Conservation (phyloP, 2,329 filamentous ascomycete genomes). For the Cryphonectria parasitica region DNA sequence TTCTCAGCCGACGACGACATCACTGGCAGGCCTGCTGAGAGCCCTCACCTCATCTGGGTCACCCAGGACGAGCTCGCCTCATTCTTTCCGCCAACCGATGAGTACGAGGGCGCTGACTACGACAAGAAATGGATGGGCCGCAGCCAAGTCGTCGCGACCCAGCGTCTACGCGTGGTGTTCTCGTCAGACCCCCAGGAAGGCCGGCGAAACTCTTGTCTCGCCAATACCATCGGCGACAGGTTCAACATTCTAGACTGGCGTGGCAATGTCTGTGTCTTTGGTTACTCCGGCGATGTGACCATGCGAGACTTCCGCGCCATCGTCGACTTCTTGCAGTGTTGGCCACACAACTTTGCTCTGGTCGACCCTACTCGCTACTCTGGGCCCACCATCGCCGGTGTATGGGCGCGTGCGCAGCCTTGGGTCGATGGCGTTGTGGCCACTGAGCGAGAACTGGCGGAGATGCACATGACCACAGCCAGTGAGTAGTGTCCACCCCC, state of each 20-base stretch:
- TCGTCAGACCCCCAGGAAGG: too few species aligned
- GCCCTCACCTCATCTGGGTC: slow-evolving; percentile 5
- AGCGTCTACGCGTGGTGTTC: background rate
- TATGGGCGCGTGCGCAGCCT: slow-evolving; percentile 54
- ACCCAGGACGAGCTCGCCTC: too few species aligned
- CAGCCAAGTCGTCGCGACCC: background rate
- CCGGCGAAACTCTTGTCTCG: slow-evolving; percentile 9
- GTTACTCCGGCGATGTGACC: slow-evolving; percentile 18
- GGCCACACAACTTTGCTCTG: slow-evolving; percentile 3
- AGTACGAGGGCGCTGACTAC: background rate
- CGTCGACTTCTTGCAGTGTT: slow-evolving; percentile 21
- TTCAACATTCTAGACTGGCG: slow-evolving; percentile 1
- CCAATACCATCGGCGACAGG: slow-evolving; percentile 6
- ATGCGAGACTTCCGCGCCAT: slow-evolving; percentile 27
- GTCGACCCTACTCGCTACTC: slow-evolving; percentile 13
- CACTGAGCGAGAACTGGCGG: background rate
- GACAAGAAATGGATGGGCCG: background rate
- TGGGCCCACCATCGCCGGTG: slow-evolving; percentile 66
- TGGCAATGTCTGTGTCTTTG: slow-evolving; percentile 7
- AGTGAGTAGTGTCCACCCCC: background rate
- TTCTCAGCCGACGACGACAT: slow-evolving; percentile 8
- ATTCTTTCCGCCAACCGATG: background rate
- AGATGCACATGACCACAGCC: background rate
- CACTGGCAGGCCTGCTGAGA: background rate
- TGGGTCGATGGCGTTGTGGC: background rate